Evolutionary conservation across 371 early-diverging fungal genomes (phyloP).

Genomic region (Rhizopus arrhizus): DNA sequence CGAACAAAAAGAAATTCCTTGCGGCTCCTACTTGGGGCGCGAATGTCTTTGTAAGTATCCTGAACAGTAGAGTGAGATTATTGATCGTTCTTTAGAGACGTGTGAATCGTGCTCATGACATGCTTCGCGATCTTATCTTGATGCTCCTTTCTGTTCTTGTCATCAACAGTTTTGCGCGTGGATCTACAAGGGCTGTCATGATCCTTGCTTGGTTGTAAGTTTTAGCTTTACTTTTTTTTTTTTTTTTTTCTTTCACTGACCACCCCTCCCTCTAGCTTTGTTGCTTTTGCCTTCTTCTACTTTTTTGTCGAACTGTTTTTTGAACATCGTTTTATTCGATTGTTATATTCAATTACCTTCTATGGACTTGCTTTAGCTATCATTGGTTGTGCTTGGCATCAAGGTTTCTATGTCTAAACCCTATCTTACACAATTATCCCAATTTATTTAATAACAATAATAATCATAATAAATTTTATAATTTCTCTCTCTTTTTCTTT

Average conservation of each 20-base stretch:
- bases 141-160: constrained; percentile 40
- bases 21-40: constrained; percentile 35
- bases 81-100: constrained; percentile 24
- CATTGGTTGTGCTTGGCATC: constrained; percentile 40
- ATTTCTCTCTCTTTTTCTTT: neutral
- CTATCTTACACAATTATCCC: no score
- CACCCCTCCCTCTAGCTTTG: constrained; percentile 21
- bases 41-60: constrained; percentile 19
- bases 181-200: constrained; percentile 47
- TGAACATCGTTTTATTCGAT: constrained; percentile 43
- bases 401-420: constrained; percentile 30
- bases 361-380: constrained; percentile 45
- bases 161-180: constrained; percentile 50
- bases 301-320: constrained; percentile 37
- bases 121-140: constrained; percentile 42
- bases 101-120: constrained; percentile 38
- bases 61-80: neutral
- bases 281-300: constrained; percentile 47
- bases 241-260: neutral
- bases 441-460: neutral
- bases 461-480: constrained; percentile 1
- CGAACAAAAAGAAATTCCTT: constrained; percentile 8
- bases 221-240: no score
- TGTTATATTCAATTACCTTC: constrained; percentile 38
- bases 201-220: constrained; percentile 45